Percentiles rank a stretch among this genome's conserved stretches.
phyloP scores from a whole-genome alignment of 1,284 basidiomycete genomes.

The Omphalotus olearius region DNA sequence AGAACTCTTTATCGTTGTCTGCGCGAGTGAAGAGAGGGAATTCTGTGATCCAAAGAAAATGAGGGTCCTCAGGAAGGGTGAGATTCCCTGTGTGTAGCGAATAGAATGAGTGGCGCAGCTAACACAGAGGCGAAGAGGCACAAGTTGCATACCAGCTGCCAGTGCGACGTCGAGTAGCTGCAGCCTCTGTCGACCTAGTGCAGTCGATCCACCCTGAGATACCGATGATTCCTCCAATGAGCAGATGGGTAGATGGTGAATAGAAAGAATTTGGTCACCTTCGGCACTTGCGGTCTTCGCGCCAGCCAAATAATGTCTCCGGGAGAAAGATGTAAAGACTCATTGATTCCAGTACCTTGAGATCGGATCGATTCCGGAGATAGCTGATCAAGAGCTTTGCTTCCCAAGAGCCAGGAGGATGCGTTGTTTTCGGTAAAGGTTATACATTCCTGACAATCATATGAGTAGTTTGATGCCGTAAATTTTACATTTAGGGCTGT shows the following conservation, averaged over 20 bases:
- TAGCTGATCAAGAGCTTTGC: conserved; percentile 25
- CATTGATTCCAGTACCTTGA: conserved; percentile 25
- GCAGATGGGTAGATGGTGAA: not conserved
- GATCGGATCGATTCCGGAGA: conserved; percentile 23
- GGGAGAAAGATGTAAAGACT: conserved; percentile 29
- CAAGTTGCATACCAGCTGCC: conserved; percentile 46
- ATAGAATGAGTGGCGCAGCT: conserved; percentile 1
- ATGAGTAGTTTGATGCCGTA: conserved; percentile 12
- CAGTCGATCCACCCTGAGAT: conserved; percentile 77
- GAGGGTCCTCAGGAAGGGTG: conserved; percentile 53
- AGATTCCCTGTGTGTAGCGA: conserved; percentile 42
- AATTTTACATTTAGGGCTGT: not conserved
- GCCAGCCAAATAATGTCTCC: conserved; percentile 45
- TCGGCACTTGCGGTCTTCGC: conserved; percentile 33
- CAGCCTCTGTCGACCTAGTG: conserved; percentile 72
- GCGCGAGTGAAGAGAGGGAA: conserved; percentile 91
- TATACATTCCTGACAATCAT: conserved; percentile 41
- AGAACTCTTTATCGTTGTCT: conserved; percentile 83
- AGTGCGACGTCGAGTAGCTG: conserved; percentile 63
- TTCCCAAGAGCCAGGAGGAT: conserved; percentile 42
- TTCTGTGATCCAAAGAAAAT: conserved; percentile 93
- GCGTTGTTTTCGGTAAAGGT: conserved; percentile 38
- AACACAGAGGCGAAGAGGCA: conserved; percentile 4
- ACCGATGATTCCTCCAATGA: conserved; percentile 15
- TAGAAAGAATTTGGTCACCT: conserved; percentile 25